Base-by-base conservation (phyloP, 805 yeast genomes). In the Starmerella powellii region DNA sequence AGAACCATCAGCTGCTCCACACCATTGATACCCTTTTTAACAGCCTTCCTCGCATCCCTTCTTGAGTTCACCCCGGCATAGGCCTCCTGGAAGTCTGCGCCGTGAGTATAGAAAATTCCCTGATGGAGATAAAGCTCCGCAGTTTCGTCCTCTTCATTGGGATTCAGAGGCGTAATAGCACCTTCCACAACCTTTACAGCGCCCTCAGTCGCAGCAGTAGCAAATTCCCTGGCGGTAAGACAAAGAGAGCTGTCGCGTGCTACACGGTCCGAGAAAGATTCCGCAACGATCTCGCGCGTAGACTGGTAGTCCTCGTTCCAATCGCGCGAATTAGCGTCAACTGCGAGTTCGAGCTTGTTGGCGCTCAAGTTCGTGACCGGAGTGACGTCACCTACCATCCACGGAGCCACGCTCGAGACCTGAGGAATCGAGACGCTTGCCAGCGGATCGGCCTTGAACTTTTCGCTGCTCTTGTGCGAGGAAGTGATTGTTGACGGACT, bases 271-370 rank as follows among this genome's bases (percentile, higher is more conserved):
- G 72, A 73, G 41, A 84, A 61, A 19, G 72, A 60, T 2, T 67
- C 56, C 28, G 68, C 65, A 26, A 85, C 76, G 47, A 85, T 68
- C 50, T 86, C 95, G 48, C 76, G 73, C 37, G 84, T 70, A 2
- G 84, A 70, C 65, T 91, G 97, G 56, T 76, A 76, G 53, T 91
- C 96, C 51, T 81, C 94, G 59, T 86, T 86, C 82, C 93, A 87
- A 54, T 88, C 95, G 54, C 78, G 78, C 27, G 32, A n/a, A 13
- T 29, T 34, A 32, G 64, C 61, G 17, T 63, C 58, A 16, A 63
- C 49, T 13, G 50, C 18, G 13, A 36, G 37, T 10, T 37, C 38
- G 6, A 26, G 19, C n/a, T 3, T 13, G 6, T 12, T 13, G 5
- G 15, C 31, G 31, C 19, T 6, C 13, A 31, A 26, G 31, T 23